Evolutionary conservation across 257 asterid genomes (phyloP).

Genomic region (Gardenia jasminoides): DNA sequence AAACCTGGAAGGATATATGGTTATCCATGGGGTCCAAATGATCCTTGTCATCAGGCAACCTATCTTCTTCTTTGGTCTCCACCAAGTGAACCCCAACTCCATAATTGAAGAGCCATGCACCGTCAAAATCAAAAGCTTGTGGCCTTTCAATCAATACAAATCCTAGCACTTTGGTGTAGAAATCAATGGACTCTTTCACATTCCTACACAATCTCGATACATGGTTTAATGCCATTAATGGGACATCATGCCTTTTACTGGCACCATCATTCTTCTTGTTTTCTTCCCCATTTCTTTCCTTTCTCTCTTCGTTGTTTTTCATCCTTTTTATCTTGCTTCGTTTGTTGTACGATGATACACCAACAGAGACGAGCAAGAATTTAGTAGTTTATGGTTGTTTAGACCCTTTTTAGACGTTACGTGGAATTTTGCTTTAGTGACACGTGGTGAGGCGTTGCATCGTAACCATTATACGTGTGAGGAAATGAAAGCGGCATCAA

Average conservation of each 20-base stretch:
- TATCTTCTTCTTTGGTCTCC: conserved; percentile 44
- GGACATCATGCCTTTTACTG: conserved; percentile 12
- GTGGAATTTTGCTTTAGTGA: no score
- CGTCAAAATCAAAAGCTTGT: conserved; percentile 57
- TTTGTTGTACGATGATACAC: no score
- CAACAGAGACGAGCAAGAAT: no score
- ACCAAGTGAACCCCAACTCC: conserved; percentile 74
- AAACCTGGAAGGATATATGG: conserved; percentile 70
- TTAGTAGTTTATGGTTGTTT: no score
- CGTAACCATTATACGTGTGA: no score
- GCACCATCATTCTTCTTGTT: no score
- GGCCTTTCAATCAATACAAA: conserved; percentile 61
- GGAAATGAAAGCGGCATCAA: no score
- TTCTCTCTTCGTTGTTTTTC: no score
- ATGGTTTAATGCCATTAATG: conserved; percentile 69
- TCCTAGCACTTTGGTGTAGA: conserved; percentile 62
- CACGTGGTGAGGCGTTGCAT: no score
- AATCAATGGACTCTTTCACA: conserved; percentile 49
- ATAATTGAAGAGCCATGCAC: conserved; percentile 88
- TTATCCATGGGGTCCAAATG: conserved; percentile 67
- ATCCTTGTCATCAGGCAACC: conserved; percentile 36
- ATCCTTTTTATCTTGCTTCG: no score
- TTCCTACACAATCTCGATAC: conserved; percentile 64
- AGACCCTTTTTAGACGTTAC: no score
- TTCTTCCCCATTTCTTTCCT: no score